Evolutionary conservation across 1,284 basidiomycete species (phyloP), one percentile per base, ranked within the genome.

Genomic region (Mrakiaceae sp.): DNA sequence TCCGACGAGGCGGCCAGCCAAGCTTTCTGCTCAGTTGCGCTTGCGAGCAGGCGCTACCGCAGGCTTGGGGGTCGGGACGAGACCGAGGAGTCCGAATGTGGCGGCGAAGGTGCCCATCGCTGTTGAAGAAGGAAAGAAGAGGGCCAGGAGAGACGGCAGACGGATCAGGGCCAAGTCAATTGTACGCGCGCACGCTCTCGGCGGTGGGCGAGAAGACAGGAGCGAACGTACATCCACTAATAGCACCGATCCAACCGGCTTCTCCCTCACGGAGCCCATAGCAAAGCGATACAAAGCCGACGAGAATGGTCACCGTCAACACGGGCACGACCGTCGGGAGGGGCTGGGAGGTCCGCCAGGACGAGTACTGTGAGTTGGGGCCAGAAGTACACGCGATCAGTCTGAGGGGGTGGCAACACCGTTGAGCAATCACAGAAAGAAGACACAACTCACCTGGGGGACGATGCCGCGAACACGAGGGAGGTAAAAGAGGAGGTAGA

Each of bases 401-500:
- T 44, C 40, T 42, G 27, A 27, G 27, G 27, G 27, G 2, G 27
- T 2, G 27, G 27, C 27, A 27, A 27, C 27, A 27, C 27, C 27
- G 27, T 27, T 27, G 10, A 59, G 16, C 11, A 59, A 40, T 7
- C 10, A 42, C 40, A 52, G 63, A 43, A 58, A 39, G 27, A 42
- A 43, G 44, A 60, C 53, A 6, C 3, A 47, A 62, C 68, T 53
- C 47, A 70, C 69, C 47, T 70, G 61, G 16, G 69, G 69, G 14
- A 67, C 58, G 7, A 67, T 50, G 27, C 68, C 64, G 42, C 64
- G 65, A 47, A 71, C 58, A n/a, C 69, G 69, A n/a, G 69, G 70
- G n/a, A 70, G 60, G 49, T 67, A 70, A 39, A 70, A 60, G 42
- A 70, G 55, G 44, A 71, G 67, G 53, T 69, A 70, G 10, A 70